A percentile compares a stretch with the other conserved stretches of the same genome.
Conservation (phyloP, 2,329 filamentous ascomycete genomes). For the Aspergillus sp. region DNA sequence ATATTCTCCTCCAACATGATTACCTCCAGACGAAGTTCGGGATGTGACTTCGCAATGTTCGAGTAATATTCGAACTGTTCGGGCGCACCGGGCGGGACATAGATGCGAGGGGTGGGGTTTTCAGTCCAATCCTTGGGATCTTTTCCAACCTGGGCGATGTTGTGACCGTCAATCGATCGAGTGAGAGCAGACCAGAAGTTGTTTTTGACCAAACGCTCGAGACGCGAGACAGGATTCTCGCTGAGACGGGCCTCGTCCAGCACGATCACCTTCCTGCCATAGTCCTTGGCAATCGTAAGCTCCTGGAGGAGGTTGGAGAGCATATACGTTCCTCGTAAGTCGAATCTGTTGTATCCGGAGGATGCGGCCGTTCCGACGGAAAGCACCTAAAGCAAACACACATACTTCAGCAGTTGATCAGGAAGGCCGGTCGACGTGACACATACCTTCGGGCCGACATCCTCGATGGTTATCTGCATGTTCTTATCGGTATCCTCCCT, state of each 20-base stretch:
- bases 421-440: too few relatives aligned
- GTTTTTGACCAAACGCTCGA: conserved; percentile 81
- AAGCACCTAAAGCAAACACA: conserved; percentile 60
- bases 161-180: conserved; percentile 79
- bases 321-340: conserved; percentile 95
- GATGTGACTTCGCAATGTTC: conserved; percentile 72
- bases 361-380: conserved; percentile 82
- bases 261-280: conserved; percentile 83
- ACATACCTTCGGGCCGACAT: conserved; percentile 80
- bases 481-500: conserved; percentile 94
- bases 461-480: conserved; percentile 97
- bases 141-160: conserved; percentile 74
- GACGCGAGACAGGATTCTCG: conserved; percentile 88
- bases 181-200: conserved; percentile 94
- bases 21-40: conserved; percentile 85
- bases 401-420: background rate
- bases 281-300: conserved; percentile 86
- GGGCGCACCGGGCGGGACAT: conserved; percentile 79
- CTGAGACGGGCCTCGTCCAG: conserved; percentile 88
- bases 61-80: conserved; percentile 90
- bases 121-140: conserved; percentile 96
- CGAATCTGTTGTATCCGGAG: conserved; percentile 81
- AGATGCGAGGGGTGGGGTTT: conserved; percentile 86
- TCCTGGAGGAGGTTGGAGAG: conserved; percentile 95
- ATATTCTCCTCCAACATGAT: conserved; percentile 69